Conservation (phyloP, 495 filamentous ascomycete species). For the Symbiotaphrina buchneri region DNA sequence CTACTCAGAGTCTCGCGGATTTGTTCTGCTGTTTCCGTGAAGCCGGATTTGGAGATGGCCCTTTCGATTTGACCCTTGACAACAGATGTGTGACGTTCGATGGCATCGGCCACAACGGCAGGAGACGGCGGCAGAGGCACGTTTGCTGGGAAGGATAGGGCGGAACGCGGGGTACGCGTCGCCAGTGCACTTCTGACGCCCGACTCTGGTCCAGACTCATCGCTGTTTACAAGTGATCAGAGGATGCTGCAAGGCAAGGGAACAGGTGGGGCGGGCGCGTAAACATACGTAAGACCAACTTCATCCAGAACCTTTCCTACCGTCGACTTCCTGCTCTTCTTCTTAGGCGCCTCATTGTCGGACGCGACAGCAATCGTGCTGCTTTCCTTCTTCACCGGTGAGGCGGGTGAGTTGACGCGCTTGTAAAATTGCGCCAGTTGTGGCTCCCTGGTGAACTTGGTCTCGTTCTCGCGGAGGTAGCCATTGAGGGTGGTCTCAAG, state of each 20-base stretch:
- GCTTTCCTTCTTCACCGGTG: conserved; percentile 55
- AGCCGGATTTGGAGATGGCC: conserved; percentile 18
- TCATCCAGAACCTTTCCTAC: neutral
- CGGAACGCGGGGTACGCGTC: conserved; percentile 32
- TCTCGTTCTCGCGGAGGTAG: conserved; percentile 42
- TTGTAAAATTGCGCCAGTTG: conserved; percentile 57
- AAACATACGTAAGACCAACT: neutral
- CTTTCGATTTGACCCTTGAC: conserved; percentile 28
- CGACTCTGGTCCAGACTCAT: conserved; percentile 7
- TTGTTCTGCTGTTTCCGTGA: conserved; percentile 22
- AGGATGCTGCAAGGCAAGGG: neutral
- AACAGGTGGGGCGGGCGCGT: neutral
- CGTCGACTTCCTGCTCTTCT: neutral
- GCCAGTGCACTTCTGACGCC: conserved; percentile 8
- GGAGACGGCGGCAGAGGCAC: conserved; percentile 63
- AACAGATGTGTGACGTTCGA: conserved; percentile 48
- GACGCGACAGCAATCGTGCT: conserved; percentile 5
- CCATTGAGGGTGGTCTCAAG: conserved; percentile 56
- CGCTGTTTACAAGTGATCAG: neutral
- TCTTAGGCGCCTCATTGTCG: neutral
- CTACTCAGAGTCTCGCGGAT: conserved; percentile 39
- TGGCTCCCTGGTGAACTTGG: conserved; percentile 34
- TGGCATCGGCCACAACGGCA: conserved; percentile 57
- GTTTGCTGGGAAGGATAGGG: conserved; percentile 24
- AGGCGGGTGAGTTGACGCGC: conserved; percentile 30